Base-by-base conservation (phyloP, 345 rosid genomes). In the Ricinus communis region DNA sequence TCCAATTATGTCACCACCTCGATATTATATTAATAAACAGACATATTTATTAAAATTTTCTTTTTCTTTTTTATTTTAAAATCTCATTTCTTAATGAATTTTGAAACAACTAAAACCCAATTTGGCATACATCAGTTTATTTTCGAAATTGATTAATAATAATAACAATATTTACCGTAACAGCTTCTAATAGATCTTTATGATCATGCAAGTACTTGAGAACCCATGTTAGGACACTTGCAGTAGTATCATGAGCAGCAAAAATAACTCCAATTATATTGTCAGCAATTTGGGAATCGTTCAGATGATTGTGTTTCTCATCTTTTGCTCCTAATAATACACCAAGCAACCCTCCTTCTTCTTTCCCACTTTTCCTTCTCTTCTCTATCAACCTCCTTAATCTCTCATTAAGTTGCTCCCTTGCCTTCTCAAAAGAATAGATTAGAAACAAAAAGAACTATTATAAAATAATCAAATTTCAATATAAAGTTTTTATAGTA, bases 171-270 rank as follows among this genome's bases (percentile, higher is more conserved):
- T 12, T 82, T 86, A 94, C 98, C 62, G 72, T 71, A 62, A 90
- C 91, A 57, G 91, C 87, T 50, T 82, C 86, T 36, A 91, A 86
- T 66, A 88, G 54, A 47, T 80, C 81, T 4, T 66, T 52, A 57
- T 91, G 82, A 55, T 94, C 98, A 69, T 87, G 92, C 73, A 94
- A 77, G 80, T 91, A 90, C 82, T 94, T 94, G 66, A 94, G 78
- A 61, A 87, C 80, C 97, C 97, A 94, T 19, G 98, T 94, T 16
- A 90, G 76, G 47, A 82, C 91, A 72, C 92, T 88, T 14, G 97
- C 97, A 22, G 98, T 94, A 11, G 97, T 91, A 62, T 94, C 98
- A n/a, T 90, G 95, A 61, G 98, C 97, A 49, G 98, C 97, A 18
- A 94, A 94, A 22, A 91, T 88, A 4, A 94, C 93, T 31, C 98